Evolutionary conservation across 2,329 filamentous ascomycete genomes (phyloP), one percentile per base, ranked within the genome.

Genomic region (Plenodomus biglobosus): DNA sequence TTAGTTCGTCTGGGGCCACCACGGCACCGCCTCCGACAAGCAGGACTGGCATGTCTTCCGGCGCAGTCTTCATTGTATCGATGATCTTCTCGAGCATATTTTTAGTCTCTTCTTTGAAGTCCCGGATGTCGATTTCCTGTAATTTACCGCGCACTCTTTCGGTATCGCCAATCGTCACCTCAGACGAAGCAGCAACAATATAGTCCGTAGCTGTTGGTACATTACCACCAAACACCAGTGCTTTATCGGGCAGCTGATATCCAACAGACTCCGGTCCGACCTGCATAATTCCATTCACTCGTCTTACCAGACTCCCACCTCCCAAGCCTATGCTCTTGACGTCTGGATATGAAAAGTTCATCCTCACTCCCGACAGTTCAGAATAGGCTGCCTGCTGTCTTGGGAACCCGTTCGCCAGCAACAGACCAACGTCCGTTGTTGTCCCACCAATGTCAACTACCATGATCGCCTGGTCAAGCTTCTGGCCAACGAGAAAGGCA

Each of bases 401-500:
- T 0, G 85, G 85, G 41, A 87, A 84, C 0, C 85, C 84, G 40
- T 80, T 85, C 0, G 79, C 75, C 6, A 84, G 75, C 3, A 87
- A 65, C 0, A 85, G 66, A 0, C 85, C 83, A 10, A 85, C 81
- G 55, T 87, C 85, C 0, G 83, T 81, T 0, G 84, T 87, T 0
- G 85, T 87, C 2, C 85, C 84, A 0, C 85, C 85, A 44, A 87
- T 81, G 58, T 87, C 85, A 1, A 86, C 79, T 0, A 87, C 84
- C 72, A 86, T 81, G 56, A 82, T 34, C 72, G 80, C 52, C 76
- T 81, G 62, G 8, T 57, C 56, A 15, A 62, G 54, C 27, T 61
- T 49, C 41, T 66, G 52, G 5, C 67, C 68, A 6, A 70, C 61
- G 0, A 73, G 51, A 42, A 71, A 78, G 1, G 73, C 73, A 10